Evolutionary conservation across 495 filamentous ascomycete species (phyloP).

Genomic region (Darksidea phi): DNA sequence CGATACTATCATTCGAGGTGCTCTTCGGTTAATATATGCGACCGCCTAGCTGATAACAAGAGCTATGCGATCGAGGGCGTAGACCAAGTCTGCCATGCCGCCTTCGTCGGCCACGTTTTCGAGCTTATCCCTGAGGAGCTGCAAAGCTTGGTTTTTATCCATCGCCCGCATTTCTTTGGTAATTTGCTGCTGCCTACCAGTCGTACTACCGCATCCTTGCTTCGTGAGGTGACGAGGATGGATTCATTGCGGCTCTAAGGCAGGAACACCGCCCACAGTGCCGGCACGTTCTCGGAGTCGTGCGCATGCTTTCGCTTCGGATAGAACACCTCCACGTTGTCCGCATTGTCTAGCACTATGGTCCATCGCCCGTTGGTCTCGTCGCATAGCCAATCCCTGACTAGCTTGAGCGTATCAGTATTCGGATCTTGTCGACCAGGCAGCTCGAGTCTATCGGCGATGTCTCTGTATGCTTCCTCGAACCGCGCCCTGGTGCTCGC

Average conservation of each 20-base stretch:
- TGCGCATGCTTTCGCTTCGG: background rate
- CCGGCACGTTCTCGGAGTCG: background rate
- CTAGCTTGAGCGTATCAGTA: conserved; percentile 4
- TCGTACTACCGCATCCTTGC: background rate
- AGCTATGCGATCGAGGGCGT: conserved; percentile 13
- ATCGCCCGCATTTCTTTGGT: no score
- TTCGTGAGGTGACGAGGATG: background rate
- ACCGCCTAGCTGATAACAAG: conserved; percentile 19
- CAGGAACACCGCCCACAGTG: background rate
- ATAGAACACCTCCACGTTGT: background rate
- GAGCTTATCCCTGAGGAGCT: no score
- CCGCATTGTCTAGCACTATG: conserved; percentile 19
- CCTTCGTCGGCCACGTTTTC: no score
- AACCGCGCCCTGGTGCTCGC: conserved; percentile 37
- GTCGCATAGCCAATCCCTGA: conserved; percentile 25
- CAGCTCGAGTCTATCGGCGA: conserved; percentile 32
- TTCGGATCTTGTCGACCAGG: background rate
- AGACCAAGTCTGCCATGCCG: background rate
- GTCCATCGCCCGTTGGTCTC: conserved; percentile 24
- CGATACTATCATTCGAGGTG: conserved; percentile 15
- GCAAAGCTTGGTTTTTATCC: no score
- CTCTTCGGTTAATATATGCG: conserved; percentile 32
- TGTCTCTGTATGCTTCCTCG: conserved; percentile 31
- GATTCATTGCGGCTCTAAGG: conserved; percentile 9
- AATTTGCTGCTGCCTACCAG: no score